Evolutionary conservation across 495 filamentous ascomycete species (phyloP).

Genomic region (Aspergillus leporis): DNA sequence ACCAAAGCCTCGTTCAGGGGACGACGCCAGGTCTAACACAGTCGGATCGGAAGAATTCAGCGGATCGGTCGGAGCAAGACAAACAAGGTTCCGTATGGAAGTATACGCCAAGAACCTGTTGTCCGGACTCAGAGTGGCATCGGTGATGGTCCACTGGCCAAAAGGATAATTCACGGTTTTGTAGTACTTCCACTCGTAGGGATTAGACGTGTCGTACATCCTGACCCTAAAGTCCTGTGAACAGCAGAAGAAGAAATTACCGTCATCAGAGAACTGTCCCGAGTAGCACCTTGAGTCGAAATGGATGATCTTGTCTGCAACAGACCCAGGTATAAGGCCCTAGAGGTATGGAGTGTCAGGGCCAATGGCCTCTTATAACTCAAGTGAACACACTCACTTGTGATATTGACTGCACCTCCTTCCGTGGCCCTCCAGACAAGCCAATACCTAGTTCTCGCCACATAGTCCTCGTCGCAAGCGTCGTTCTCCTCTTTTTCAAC

Average conservation of each 20-base stretch:
- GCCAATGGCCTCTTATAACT: conserved; percentile 1
- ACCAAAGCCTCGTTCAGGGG: conserved; percentile 49
- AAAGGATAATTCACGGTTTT: conserved; percentile 85
- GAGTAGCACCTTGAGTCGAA: conserved; percentile 86
- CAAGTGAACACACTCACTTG: conserved; percentile 50
- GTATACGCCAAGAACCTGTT: conserved; percentile 88
- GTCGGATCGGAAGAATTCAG: conserved; percentile 74
- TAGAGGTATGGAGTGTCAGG: conserved; percentile 22
- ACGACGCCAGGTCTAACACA: conserved; percentile 66
- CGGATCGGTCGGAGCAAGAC: conserved; percentile 83
- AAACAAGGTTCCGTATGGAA: conserved; percentile 79
- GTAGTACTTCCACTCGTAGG: conserved; percentile 93
- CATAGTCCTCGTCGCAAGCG: conserved; percentile 65
- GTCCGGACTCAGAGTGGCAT: conserved; percentile 88
- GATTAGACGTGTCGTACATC: conserved; percentile 97
- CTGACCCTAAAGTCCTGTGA: conserved; percentile 90
- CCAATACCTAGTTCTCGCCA: conserved; percentile 76
- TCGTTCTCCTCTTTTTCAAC: conserved; percentile 56
- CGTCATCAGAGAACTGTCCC: conserved; percentile 94
- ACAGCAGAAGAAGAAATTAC: conserved; percentile 97
- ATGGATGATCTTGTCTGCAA: conserved; percentile 85
- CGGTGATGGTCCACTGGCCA: conserved; percentile 94
- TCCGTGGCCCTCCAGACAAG: conserved; percentile 48
- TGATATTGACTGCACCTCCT: conserved; percentile 61
- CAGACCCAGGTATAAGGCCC: conserved; percentile 67